Base-by-base conservation (phyloP, 352 stramenopile genomes). In the Pythium insidiosum region DNA sequence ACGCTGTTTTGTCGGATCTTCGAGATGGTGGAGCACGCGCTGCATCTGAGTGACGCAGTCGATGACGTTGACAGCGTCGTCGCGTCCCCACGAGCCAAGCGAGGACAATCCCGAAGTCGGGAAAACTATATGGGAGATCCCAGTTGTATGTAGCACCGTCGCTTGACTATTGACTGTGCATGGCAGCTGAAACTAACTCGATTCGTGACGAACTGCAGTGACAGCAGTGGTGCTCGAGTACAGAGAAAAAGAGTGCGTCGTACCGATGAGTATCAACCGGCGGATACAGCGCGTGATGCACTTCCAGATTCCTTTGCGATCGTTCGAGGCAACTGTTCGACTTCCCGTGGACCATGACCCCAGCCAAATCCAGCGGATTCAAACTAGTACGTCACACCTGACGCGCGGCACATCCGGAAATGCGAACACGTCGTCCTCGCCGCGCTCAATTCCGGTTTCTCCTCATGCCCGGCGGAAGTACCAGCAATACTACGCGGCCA, bases 271-370 rank as follows among this genome's bases (percentile, higher is more conserved):
- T 50, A 90, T 92, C 56, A 88, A 90, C 54, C 61, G 72, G 30
- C 73, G 82, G 54, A 94, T 94, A 73, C 79, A 85, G 35, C 78
- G 81, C 16, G 77, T 91, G 40, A 94, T 94, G 82, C 82, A 94
- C 41, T 88, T 92, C 47, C 68, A 87, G 57, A 89, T 92, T 47
- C 77, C 79, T 19, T 55, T 89, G 37, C 68, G 78, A 49, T 84
- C 81, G 2, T 94, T 94, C 53, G 81, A 94, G 39, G 81, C 81
- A 0, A 94, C 73, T 0, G 78, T 94, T 26, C 62, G 80, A 12
- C 62, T 94, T 36, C 81, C 77, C 2, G 57, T 73, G 16, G 61
- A 67, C 2, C 47, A 66, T 21, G 34, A 47, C 6, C 48, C 50
- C 40, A 52, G 20, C 31, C 41, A n/a, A n/a, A n/a, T n/a, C n/a